phyloP scores from a whole-genome alignment of 805 yeast genomes.

The Schizosaccharomyces lindneri region DNA sequence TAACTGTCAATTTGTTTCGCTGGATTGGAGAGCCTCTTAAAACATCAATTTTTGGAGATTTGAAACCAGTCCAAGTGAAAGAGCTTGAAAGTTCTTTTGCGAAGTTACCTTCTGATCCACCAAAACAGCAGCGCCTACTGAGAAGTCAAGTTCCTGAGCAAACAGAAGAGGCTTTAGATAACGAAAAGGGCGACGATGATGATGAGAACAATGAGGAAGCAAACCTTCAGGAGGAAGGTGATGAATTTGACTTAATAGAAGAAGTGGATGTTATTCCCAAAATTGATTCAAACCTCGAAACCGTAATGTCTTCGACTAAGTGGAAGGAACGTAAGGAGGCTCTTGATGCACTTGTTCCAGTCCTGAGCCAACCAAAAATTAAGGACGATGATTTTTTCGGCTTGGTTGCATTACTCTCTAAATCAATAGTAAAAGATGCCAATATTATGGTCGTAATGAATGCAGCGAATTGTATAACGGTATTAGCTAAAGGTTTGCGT shows the following conservation, averaged over 20 bases:
- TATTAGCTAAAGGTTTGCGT: slow-evolving; percentile 38
- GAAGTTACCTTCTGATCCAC: slow-evolving; percentile 16
- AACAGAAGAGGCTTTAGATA: slow-evolving; percentile 7
- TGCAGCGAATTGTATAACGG: slow-evolving; percentile 18
- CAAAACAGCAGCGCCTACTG: slow-evolving; percentile 29
- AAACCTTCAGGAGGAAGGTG: slow-evolving; percentile 20
- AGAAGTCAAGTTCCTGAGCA: slow-evolving; percentile 26
- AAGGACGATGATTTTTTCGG: slow-evolving; percentile 36
- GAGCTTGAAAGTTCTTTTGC: slow-evolving; percentile 52
- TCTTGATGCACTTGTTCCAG: slow-evolving; percentile 28
- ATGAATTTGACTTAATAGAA: slow-evolving; percentile 46
- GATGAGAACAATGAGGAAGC: slow-evolving; percentile 8
- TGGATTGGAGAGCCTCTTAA: slow-evolving; percentile 50
- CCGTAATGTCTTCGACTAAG: slow-evolving; percentile 31
- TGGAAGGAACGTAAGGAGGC: slow-evolving; percentile 90
- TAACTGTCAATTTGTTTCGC: slow-evolving; percentile 43
- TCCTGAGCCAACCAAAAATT: slow-evolving; percentile 25
- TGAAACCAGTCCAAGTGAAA: slow-evolving; percentile 80
- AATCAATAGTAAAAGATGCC: slow-evolving; percentile 53
- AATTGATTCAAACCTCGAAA: slow-evolving; percentile 37
- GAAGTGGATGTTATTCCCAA: slow-evolving; percentile 42
- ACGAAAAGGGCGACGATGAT: slow-evolving; percentile 7
- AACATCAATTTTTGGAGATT: slow-evolving; percentile 32
- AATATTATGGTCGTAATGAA: slow-evolving; percentile 22
- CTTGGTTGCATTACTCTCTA: slow-evolving; percentile 37